Conservation (phyloP, 1,139 yeast genomes). For the Pichia sp. region DNA sequence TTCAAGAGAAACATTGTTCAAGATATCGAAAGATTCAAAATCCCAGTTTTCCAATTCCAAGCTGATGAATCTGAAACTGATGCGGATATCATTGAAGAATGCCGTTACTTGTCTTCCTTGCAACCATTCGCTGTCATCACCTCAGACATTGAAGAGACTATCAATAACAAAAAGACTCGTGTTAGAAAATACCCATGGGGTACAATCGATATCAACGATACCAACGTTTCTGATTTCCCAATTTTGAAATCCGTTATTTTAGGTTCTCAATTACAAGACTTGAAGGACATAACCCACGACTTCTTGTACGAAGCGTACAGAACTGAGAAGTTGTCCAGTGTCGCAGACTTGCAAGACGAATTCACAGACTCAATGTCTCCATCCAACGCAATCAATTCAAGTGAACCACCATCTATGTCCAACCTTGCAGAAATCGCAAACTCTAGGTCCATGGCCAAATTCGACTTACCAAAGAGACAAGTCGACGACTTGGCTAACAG, state of each 20-base stretch:
- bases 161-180: conserved; percentile 33
- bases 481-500: conserved; percentile 3
- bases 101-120: conserved; percentile 34
- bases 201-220: conserved; percentile 40
- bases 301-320: conserved; percentile 68
- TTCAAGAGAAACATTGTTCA: conserved; percentile 45
- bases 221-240: conserved; percentile 60
- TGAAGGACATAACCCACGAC: conserved; percentile 68
- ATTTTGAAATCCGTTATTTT: conserved; percentile 63
- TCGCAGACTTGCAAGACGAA: conserved; percentile 29
- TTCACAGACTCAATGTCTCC: conserved; percentile 16
- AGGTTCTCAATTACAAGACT: conserved; percentile 77
- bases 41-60: conserved; percentile 51
- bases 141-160: conserved; percentile 45
- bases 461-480: conserved; percentile 20
- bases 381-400: neutral
- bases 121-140: conserved; percentile 51
- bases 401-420: conserved; percentile 54
- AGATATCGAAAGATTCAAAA: conserved; percentile 43
- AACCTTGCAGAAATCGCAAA: conserved; percentile 60
- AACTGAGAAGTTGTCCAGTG: conserved; percentile 53
- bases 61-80: conserved; percentile 36
- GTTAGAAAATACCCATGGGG: conserved; percentile 49
- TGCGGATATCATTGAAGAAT: conserved; percentile 32
- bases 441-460: conserved; percentile 32